phyloP scores from a whole-genome alignment of 2,329 filamentous ascomycete genomes.

The Neopestalotiopsis clavispora region DNA sequence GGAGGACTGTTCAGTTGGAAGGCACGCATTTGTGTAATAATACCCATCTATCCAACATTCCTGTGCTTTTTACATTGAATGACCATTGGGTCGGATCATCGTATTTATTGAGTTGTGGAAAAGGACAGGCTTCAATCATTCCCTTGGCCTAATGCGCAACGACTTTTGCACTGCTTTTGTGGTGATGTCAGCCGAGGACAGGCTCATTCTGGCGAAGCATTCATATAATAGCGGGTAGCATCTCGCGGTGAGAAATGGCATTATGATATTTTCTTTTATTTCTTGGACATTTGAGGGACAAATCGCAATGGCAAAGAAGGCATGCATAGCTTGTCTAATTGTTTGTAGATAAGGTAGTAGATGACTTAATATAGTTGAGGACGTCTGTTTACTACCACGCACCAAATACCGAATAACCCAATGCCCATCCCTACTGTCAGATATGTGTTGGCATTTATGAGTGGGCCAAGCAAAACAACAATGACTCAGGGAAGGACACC shows the following conservation, averaged over 20 bases:
- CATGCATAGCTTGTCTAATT: background rate
- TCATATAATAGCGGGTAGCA: background rate
- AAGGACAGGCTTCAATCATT: background rate
- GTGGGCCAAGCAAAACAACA: too few relatives aligned
- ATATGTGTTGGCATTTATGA: too few relatives aligned
- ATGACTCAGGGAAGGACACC: too few relatives aligned
- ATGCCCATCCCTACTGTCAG: background rate
- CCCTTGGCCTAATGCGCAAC: background rate
- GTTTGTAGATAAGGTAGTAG: constrained; percentile 9
- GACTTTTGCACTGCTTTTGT: background rate
- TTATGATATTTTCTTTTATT: background rate
- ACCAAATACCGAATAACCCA: background rate
- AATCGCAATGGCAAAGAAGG: background rate
- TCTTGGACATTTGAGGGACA: constrained; percentile 1
- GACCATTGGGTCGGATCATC: background rate
- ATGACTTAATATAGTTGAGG: constrained; percentile 10
- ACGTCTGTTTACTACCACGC: background rate
- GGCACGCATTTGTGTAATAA: constrained; percentile 17
- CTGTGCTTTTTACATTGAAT: background rate
- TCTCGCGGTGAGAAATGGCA: background rate
- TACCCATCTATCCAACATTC: constrained; percentile 16
- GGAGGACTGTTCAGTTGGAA: constrained; percentile 8
- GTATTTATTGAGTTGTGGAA: background rate
- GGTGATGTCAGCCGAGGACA: background rate
- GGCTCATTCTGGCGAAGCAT: background rate